Conservation (phyloP, 257 asterid genomes). For the Thymus mandschuricus region DNA sequence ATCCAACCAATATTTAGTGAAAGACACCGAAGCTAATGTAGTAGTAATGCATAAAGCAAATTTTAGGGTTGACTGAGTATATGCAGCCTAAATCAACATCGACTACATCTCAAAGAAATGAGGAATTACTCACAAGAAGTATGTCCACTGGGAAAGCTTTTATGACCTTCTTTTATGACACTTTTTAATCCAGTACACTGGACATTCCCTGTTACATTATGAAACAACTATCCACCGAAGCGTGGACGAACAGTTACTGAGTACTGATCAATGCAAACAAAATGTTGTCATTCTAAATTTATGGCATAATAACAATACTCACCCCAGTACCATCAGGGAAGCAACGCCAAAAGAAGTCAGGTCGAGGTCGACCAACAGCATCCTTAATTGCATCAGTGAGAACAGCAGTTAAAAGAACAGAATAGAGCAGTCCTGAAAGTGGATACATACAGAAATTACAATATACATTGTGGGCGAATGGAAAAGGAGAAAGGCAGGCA, state of each 20-base stretch:
- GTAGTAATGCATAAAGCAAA: neutral
- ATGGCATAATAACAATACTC: slow-evolving; percentile 35
- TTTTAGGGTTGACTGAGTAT: neutral
- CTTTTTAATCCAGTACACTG: slow-evolving; percentile 73
- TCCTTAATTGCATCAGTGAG: slow-evolving; percentile 93
- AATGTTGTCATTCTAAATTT: slow-evolving; percentile 3
- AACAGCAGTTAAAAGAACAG: slow-evolving; percentile 82
- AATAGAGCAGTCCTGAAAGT: slow-evolving; percentile 72
- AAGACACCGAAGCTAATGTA: slow-evolving; percentile 17
- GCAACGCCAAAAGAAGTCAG: slow-evolving; percentile 98
- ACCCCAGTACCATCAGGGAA: slow-evolving; percentile 93
- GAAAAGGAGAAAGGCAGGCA: neutral
- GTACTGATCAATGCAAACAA: slow-evolving; percentile 6
- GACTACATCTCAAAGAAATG: slow-evolving; percentile 15
- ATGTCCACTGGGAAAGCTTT: slow-evolving; percentile 97
- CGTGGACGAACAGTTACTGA: slow-evolving; percentile 27
- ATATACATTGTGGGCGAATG: neutral
- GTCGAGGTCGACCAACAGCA: slow-evolving; percentile 99
- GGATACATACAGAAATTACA: slow-evolving; percentile 28
- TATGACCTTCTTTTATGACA: slow-evolving; percentile 89
- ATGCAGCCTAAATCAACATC: neutral
- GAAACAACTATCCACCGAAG: slow-evolving; percentile 60
- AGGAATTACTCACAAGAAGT: slow-evolving; percentile 75
- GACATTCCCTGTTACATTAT: slow-evolving; percentile 75
- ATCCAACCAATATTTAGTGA: slow-evolving; percentile 2